phyloP scores from a whole-genome alignment of 1,284 basidiomycete genomes.

The Fomitopsis palustris region DNA sequence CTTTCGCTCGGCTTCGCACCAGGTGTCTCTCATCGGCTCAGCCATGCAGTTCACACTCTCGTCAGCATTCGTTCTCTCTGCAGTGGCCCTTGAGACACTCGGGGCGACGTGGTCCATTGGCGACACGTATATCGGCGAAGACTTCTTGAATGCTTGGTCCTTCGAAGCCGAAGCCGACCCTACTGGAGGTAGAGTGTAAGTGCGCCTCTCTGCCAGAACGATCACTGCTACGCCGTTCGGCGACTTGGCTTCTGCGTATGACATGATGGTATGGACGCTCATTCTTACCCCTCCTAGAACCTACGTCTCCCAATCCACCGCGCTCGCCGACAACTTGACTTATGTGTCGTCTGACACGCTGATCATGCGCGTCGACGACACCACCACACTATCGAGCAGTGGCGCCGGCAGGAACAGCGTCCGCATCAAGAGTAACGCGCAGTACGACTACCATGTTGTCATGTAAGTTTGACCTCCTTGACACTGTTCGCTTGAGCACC shows the following conservation, averaged over 20 bases:
- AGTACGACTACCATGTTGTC: slow-evolving; percentile 51
- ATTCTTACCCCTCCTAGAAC: slow-evolving; percentile 21
- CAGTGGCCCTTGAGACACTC: slow-evolving; percentile 19
- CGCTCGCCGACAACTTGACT: slow-evolving; percentile 29
- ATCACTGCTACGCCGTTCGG: not conserved
- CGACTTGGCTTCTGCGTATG: not conserved
- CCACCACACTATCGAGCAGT: slow-evolving; percentile 37
- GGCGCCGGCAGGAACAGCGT: slow-evolving; percentile 61
- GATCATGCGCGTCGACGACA: slow-evolving; percentile 49
- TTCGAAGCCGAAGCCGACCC: slow-evolving; percentile 54
- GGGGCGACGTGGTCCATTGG: slow-evolving; percentile 38
- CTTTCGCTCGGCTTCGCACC: not conserved
- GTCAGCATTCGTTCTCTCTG: slow-evolving; percentile 17
- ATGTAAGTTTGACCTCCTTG: slow-evolving; percentile 43
- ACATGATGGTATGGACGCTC: not conserved
- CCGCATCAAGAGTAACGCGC: slow-evolving; percentile 47
- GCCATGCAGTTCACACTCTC: slow-evolving; percentile 20
- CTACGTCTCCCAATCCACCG: slow-evolving; percentile 33
- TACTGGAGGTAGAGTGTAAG: slow-evolving; percentile 62
- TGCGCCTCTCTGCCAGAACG: not conserved
- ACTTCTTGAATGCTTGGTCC: slow-evolving; percentile 47
- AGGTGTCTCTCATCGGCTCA: not conserved
- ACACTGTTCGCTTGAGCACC: not conserved
- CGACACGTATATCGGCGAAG: slow-evolving; percentile 45
- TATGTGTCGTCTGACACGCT: slow-evolving; percentile 29